Conservation (phyloP, 805 yeast genomes). For the Candida xiaguanensis region DNA sequence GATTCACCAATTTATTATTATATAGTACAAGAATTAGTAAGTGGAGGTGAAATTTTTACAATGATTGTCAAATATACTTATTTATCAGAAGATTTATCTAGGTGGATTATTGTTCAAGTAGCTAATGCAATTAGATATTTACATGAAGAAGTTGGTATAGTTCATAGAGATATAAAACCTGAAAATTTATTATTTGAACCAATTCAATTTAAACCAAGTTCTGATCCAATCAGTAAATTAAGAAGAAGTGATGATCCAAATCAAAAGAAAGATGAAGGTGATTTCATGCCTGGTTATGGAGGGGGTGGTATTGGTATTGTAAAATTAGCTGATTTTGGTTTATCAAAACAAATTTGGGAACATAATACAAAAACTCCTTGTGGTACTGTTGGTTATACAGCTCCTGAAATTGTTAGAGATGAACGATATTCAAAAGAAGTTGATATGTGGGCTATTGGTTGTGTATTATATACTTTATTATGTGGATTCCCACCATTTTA, state of each 20-base stretch:
- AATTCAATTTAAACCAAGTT: slow-evolving; percentile 48
- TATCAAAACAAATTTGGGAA: slow-evolving; percentile 86
- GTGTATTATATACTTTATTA: slow-evolving; percentile 86
- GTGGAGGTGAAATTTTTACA: slow-evolving; percentile 74
- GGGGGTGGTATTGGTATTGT: slow-evolving; percentile 90
- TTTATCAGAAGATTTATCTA: slow-evolving; percentile 58
- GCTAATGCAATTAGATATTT: slow-evolving; percentile 63
- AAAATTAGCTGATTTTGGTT: slow-evolving; percentile 92
- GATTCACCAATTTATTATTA: slow-evolving; percentile 61
- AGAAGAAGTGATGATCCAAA: slow-evolving; percentile 68
- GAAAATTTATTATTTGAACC: slow-evolving; percentile 70
- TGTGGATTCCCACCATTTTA: slow-evolving; percentile 99
- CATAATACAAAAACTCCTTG: slow-evolving; percentile 94
- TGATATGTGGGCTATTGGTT: slow-evolving; percentile 98
- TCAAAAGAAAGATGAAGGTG: slow-evolving; percentile 82
- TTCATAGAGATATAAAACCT: slow-evolving; percentile 81
- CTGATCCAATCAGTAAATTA: slow-evolving; percentile 30
- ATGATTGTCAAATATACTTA: slow-evolving; percentile 66
- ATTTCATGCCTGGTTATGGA: slow-evolving; percentile 73
- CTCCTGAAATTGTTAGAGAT: slow-evolving; percentile 95
- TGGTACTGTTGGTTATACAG: slow-evolving; percentile 98
- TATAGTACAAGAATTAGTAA: slow-evolving; percentile 67
- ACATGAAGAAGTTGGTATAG: slow-evolving; percentile 72
- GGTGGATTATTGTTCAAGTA: slow-evolving; percentile 63
- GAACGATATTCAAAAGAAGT: slow-evolving; percentile 90